Conservation (phyloP, 208 protist species). For the Tritrichomonas musculus region DNA sequence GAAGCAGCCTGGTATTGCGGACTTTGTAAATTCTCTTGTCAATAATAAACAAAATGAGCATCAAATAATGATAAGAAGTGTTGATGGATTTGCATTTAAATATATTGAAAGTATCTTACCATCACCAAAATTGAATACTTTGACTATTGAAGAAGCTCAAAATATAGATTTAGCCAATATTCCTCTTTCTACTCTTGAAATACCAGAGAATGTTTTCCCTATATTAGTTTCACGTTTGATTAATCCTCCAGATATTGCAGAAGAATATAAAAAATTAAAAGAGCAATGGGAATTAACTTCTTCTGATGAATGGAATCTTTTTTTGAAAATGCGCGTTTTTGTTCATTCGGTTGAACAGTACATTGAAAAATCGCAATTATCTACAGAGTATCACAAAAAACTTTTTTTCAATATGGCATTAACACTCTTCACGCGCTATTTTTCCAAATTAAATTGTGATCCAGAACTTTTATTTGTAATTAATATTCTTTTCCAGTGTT, state of each 20-base stretch:
- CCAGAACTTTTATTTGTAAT: not conserved
- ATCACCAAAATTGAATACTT: not conserved
- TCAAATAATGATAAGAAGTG: not conserved
- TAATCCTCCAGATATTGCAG: not conserved
- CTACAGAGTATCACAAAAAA: not conserved
- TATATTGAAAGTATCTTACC: not conserved
- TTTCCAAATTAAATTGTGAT: not conserved
- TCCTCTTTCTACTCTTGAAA: not conserved
- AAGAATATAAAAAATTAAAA: not conserved
- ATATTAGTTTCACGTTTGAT: not conserved
- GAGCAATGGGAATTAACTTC: conserved; percentile 4
- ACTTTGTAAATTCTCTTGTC: not conserved
- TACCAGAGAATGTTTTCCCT: not conserved
- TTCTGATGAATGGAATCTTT: not conserved
- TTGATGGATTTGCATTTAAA: not conserved
- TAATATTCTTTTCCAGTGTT: not conserved
- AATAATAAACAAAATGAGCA: not conserved
- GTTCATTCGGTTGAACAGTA: not conserved
- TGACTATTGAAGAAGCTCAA: not conserved
- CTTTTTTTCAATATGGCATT: not conserved
- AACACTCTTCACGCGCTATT: not conserved
- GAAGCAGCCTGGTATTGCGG: not conserved
- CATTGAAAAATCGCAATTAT: too few relatives aligned
- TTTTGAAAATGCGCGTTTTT: not conserved
- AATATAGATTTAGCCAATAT: not conserved